These are phyloP conservation scores for Pyrus hybrid DNA, from an alignment of 331 rosid species.

Conservation along the genomic window DNA sequence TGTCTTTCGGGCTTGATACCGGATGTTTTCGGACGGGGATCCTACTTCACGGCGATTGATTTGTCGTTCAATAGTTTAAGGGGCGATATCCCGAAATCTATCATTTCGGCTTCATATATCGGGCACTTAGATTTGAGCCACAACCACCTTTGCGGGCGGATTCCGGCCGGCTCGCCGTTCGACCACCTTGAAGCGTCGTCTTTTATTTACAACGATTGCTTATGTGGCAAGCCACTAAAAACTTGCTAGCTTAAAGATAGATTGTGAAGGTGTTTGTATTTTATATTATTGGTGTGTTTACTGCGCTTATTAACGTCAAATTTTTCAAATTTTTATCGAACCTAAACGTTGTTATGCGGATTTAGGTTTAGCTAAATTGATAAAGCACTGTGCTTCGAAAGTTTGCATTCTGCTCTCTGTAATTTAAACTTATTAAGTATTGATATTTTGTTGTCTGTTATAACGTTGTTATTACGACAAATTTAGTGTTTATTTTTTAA, in stretches of 20 bases:
- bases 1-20: constrained; percentile 46
- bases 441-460: not conserved
- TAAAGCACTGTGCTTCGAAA: too few species aligned
- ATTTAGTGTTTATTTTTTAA: not conserved
- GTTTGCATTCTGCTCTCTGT: not conserved
- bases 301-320: not conserved
- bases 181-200: constrained; percentile 90
- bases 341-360: not conserved
- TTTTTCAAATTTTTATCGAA: not conserved
- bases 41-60: constrained; percentile 73
- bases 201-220: constrained; percentile 66
- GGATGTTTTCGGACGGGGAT: constrained; percentile 43
- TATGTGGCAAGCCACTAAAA: constrained; percentile 85
- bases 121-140: constrained; percentile 97
- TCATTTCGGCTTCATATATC: constrained; percentile 47
- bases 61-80: constrained; percentile 50
- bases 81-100: constrained; percentile 59
- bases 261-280: not conserved
- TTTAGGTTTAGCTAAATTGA: not conserved
- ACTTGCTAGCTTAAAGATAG: constrained; percentile 27
- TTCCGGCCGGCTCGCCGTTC: constrained; percentile 77
- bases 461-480: not conserved
- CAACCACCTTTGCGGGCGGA: constrained; percentile 75
- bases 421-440: too few species aligned
- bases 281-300: not conserved